Conservation (phyloP, 2,329 filamentous ascomycete genomes). For the Fusarium nygamai region DNA sequence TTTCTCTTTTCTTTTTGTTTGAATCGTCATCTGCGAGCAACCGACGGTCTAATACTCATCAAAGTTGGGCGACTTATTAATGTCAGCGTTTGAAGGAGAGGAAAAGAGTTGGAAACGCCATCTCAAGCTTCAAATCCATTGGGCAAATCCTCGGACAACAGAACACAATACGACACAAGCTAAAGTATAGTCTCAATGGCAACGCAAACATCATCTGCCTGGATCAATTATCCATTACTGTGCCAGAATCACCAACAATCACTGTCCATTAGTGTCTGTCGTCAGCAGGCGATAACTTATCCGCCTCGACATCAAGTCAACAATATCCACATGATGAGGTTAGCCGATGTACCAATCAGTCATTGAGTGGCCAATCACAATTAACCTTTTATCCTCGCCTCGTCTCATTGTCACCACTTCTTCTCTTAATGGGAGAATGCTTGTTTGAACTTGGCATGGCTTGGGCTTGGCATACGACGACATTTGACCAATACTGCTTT, state of each 20-base stretch:
- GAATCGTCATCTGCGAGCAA: conserved; percentile 10
- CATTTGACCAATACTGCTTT: conserved; percentile 1
- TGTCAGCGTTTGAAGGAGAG: not conserved
- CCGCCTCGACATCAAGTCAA: conserved; percentile 2
- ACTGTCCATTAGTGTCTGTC: conserved; percentile 32
- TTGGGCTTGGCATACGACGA: conserved; percentile 32
- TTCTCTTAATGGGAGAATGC: conserved; percentile 13
- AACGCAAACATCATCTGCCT: conserved; percentile 15
- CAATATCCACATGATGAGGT: conserved; percentile 21
- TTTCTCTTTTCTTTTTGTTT: not conserved
- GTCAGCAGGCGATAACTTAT: conserved; percentile 24
- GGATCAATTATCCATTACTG: conserved; percentile 9
- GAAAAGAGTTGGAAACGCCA: not conserved
- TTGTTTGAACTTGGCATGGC: conserved; percentile 38
- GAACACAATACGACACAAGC: not conserved
- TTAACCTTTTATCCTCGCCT: not conserved
- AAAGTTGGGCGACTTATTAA: conserved; percentile 1
- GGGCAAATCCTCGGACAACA: not conserved
- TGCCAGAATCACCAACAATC: not conserved
- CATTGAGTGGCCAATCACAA: conserved; percentile 18
- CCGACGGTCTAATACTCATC: not conserved
- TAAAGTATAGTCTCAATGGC: not conserved
- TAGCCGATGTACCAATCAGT: conserved; percentile 22
- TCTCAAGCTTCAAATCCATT: not conserved
- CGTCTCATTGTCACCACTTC: not conserved